These are phyloP conservation scores for Alternaria brassicae DNA, from an alignment of 2,329 filamentous ascomycete species.

Conservation along the genomic window DNA sequence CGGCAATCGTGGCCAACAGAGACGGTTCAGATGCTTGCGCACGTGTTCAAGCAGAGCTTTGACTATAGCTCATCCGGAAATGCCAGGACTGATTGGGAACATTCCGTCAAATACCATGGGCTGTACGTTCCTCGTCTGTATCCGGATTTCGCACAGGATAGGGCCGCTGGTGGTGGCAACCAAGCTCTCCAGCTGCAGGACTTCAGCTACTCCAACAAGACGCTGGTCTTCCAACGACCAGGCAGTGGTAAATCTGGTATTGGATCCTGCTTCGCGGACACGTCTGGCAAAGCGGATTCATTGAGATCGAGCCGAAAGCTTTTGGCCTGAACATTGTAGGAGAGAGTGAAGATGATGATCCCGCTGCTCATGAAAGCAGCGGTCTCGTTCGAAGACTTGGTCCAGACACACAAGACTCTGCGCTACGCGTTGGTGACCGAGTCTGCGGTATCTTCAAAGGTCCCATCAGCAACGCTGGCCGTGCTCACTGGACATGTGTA, in stretches of 20 bases:
- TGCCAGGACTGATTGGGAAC: background rate
- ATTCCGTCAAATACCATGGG: background rate
- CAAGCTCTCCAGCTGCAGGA: slow-evolving; percentile 1
- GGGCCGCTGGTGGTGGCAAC: background rate
- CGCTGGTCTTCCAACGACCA: background rate
- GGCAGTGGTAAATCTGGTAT: background rate
- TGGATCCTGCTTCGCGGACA: background rate
- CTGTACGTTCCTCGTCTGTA: background rate
- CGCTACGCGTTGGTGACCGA: slow-evolving; percentile 1
- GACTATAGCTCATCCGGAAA: background rate
- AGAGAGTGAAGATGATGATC: background rate
- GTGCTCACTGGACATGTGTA: background rate
- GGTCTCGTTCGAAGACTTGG: background rate
- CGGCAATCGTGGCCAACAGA: background rate
- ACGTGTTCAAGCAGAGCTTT: background rate
- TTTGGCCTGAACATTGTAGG: slow-evolving; percentile 1
- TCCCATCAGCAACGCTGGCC: background rate
- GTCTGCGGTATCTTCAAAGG: slow-evolving; percentile 5
- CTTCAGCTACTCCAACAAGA: background rate
- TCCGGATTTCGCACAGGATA: background rate
- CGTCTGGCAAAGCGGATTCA: background rate
- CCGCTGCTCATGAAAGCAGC: background rate
- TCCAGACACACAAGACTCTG: background rate
- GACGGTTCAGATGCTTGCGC: background rate
- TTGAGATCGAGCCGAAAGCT: slow-evolving; percentile 1